Conservation (phyloP, 2,329 filamentous ascomycete genomes). For the Dactylonectria macrodidyma region DNA sequence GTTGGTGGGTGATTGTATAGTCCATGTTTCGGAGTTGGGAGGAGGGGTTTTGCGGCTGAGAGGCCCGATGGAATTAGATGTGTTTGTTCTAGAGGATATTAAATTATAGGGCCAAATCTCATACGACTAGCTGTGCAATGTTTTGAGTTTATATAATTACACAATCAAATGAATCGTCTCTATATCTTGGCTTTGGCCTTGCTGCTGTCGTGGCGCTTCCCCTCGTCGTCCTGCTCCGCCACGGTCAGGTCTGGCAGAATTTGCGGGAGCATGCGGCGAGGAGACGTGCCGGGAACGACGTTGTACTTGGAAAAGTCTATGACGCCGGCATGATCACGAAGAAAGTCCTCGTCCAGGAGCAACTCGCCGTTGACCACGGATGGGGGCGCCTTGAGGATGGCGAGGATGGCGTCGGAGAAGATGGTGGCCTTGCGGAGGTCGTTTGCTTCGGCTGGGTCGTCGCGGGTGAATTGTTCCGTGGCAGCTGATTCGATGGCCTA, state of each 20-base stretch:
- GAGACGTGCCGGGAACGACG: conserved; percentile 73
- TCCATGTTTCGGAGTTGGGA: conserved; percentile 42
- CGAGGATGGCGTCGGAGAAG: conserved; percentile 85
- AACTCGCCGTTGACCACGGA: conserved; percentile 78
- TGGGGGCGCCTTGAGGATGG: conserved; percentile 75
- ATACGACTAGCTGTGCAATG: conserved; percentile 40
- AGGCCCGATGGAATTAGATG: conserved; percentile 40
- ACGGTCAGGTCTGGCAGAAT: conserved; percentile 79
- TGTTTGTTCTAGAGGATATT: conserved; percentile 43
- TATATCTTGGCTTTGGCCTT: conserved; percentile 58
- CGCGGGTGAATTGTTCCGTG: conserved; percentile 68
- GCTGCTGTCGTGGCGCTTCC: conserved; percentile 78
- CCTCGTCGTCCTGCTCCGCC: conserved; percentile 85
- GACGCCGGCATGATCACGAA: conserved; percentile 74
- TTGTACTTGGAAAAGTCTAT: conserved; percentile 82
- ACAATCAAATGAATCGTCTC: conserved; percentile 6
- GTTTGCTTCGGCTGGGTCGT: conserved; percentile 62
- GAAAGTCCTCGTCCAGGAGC: conserved; percentile 85
- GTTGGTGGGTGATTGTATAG: conserved; percentile 37
- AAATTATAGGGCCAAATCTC: conserved; percentile 31
- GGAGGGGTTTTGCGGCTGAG: conserved; percentile 35
- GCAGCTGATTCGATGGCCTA: conserved; percentile 81
- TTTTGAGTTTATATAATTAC: conserved; percentile 20
- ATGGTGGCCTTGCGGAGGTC: conserved; percentile 80
- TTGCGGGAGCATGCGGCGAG: conserved; percentile 84